Conservation (phyloP, 768 basidiomycete genomes). For the Crepidotus variabilis region DNA sequence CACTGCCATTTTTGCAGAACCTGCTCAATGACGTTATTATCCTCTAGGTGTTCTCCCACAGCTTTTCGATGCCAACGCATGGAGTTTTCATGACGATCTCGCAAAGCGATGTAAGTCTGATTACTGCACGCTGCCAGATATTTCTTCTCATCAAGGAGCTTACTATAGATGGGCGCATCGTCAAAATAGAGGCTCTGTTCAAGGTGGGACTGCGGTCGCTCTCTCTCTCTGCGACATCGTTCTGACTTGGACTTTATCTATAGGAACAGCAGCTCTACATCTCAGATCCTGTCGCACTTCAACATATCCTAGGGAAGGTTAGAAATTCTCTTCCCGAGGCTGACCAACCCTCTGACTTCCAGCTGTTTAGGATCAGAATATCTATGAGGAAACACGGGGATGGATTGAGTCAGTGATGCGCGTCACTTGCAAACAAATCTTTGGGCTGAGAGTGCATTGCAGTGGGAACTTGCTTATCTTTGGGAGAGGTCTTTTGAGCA, state of each 20-base stretch:
- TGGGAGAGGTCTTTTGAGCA: slow-evolving; percentile 12
- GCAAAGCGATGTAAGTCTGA: slow-evolving; percentile 24
- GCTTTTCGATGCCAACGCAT: slow-evolving; percentile 26
- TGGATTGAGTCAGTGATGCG: slow-evolving; percentile 16
- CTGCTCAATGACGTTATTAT: not conserved
- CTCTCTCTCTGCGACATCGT: not conserved
- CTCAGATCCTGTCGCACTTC: slow-evolving; percentile 40
- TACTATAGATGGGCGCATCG: slow-evolving; percentile 27
- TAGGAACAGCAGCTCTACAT: slow-evolving; percentile 33
- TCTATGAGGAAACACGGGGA: slow-evolving; percentile 21
- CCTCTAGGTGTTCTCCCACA: slow-evolving; percentile 29
- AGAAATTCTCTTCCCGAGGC: slow-evolving; percentile 7
- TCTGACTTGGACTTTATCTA: not conserved
- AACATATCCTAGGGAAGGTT: slow-evolving; percentile 43
- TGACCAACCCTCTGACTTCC: not conserved
- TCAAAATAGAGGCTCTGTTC: slow-evolving; percentile 26
- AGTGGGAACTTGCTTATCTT: slow-evolving; percentile 11
- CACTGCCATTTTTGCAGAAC: not conserved
- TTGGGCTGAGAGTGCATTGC: not conserved
- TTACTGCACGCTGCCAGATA: not conserved
- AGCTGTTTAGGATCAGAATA: slow-evolving; percentile 23
- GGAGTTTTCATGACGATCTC: slow-evolving; percentile 31
- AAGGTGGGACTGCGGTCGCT: slow-evolving; percentile 23
- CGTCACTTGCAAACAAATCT: slow-evolving; percentile 19
- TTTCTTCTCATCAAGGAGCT: too few relatives aligned